Evolutionary conservation across 1,284 basidiomycete genomes (phyloP).

Genomic region (Microbotryum intermedium): DNA sequence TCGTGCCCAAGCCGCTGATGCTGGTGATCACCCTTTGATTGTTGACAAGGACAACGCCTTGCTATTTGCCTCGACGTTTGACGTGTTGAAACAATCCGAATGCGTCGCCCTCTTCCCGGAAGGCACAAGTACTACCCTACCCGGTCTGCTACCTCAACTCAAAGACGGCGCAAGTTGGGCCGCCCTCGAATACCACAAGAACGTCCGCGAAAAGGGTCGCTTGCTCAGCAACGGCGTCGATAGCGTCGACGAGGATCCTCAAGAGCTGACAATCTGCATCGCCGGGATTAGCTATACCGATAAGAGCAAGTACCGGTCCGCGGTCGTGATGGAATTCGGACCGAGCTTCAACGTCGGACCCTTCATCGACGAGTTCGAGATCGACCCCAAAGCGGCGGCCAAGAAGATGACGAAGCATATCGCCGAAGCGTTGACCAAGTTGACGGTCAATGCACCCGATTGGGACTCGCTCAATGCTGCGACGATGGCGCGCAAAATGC

Average conservation of each 20-base stretch:
- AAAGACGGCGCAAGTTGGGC: conserved; percentile 97
- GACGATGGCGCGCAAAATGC: conserved; percentile 76
- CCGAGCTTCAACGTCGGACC: conserved; percentile 64
- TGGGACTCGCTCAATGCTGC: conserved; percentile 83
- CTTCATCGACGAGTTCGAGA: conserved; percentile 70
- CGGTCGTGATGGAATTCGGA: conserved; percentile 56
- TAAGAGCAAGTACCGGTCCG: conserved; percentile 84
- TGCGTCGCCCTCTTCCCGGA: conserved; percentile 91
- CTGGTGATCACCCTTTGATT: too few relatives aligned
- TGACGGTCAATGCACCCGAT: conserved; percentile 84
- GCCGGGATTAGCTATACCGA: conserved; percentile 87
- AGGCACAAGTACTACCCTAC: conserved; percentile 62
- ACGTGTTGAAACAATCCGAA: conserved; percentile 65
- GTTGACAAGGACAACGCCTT: conserved; percentile 57
- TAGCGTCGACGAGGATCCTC: conserved; percentile 38
- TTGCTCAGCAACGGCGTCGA: conserved; percentile 12
- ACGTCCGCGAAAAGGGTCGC: conserved; percentile 44
- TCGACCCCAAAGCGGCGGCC: conserved; percentile 64
- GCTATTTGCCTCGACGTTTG: conserved; percentile 83
- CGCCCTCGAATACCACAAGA: conserved; percentile 81
- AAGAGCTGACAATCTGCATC: conserved; percentile 59
- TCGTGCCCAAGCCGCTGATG: background rate
- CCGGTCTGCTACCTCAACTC: conserved; percentile 71
- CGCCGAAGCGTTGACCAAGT: conserved; percentile 58
- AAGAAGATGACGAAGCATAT: conserved; percentile 72